These are phyloP conservation scores for Lasiosphaeria ovina DNA, from an alignment of 495 filamentous ascomycete genomes.

Conservation along the genomic window DNA sequence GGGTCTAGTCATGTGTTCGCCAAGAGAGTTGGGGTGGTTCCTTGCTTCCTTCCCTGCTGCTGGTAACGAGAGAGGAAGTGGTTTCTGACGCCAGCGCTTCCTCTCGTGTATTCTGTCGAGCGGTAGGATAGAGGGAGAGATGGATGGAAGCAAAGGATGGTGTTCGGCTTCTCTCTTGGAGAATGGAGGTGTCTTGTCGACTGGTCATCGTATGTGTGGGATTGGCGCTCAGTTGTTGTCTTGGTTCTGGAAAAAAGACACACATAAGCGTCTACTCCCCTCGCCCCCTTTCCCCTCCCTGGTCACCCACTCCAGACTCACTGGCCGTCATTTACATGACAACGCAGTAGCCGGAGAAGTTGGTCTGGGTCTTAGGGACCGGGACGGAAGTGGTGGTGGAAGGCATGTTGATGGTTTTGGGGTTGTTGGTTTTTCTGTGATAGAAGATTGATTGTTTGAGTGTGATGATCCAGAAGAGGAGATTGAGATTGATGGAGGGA, in stretches of 20 bases:
- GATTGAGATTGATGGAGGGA: slow-evolving; percentile 6
- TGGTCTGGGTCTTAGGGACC: slow-evolving; percentile 31
- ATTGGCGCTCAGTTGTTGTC: too few relatives aligned
- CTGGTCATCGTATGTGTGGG: too few relatives aligned
- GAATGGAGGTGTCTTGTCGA: too few relatives aligned
- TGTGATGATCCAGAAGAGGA: slow-evolving; percentile 23
- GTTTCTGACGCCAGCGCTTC: not conserved
- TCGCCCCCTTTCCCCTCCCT: not conserved
- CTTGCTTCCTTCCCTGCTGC: not conserved
- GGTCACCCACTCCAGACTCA: not conserved
- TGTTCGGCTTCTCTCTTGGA: too few relatives aligned
- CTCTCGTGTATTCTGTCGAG: not conserved
- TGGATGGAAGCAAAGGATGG: too few relatives aligned
- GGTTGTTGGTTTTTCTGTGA: slow-evolving; percentile 17
- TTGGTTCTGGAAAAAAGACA: too few relatives aligned
- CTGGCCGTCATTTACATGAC: slow-evolving; percentile 38
- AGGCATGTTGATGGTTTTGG: slow-evolving; percentile 37
- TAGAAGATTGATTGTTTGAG: slow-evolving; percentile 7
- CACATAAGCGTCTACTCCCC: too few relatives aligned
- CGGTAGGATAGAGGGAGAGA: not conserved
- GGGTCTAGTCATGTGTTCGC: too few relatives aligned
- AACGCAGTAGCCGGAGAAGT: slow-evolving; percentile 37
- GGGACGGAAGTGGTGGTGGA: slow-evolving; percentile 30
- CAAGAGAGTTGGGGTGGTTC: not conserved
- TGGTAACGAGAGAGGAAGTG: not conserved